Base-by-base conservation (phyloP, 2,329 filamentous ascomycete genomes). In the Paecilomyces formosus region DNA sequence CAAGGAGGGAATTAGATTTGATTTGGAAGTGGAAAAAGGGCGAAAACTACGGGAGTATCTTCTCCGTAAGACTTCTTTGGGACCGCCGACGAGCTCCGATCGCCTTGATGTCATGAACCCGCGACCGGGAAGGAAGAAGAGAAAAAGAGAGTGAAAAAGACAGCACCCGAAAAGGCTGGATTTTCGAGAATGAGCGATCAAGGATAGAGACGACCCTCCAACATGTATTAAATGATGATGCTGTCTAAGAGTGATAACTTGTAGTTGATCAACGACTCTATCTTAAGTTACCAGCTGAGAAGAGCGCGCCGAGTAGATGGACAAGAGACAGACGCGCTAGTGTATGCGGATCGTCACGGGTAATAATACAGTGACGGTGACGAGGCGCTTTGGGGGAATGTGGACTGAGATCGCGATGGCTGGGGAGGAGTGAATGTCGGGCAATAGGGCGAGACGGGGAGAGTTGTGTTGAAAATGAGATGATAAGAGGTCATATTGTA, bases 331-430 rank as follows among this genome's bases (percentile, higher is more conserved):
- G 50, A 26, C 22, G 50, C 50, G 22, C 50, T 52, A 55, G 21
- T 45, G 57, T 61, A 61, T 53, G 54, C 55, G 39, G 57, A 49
- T 28, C 24, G 59, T 61, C 35, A 61, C 59, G 55, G 59, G 57
- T 58, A 58, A 55, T 59, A 59, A 54, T 56, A 61, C 57, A 8
- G 22, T 30, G 49, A 21, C 30, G 22, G 52, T 56, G 8, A 58
- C 59, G 53, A 21, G 26, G 26, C 26, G 53, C 26, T 21, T n/a
- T 12, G 53, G 26, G 31, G 18, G 30, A 22, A 24, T 54, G 31
- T 21, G 26, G 26, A 54, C 26, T 31, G 5, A 12, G 28, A 54
- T 54, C 6, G 30, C 22, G 53, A 54, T 54, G 26, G 53, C 18
- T 30, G 53, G 31, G 26, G 7, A 30, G 26, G 39, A 45, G 53